Evolutionary conservation across 768 basidiomycete species (phyloP), one percentile per base, ranked within the genome.

Genomic region (Chlorophyllum brunneum): DNA sequence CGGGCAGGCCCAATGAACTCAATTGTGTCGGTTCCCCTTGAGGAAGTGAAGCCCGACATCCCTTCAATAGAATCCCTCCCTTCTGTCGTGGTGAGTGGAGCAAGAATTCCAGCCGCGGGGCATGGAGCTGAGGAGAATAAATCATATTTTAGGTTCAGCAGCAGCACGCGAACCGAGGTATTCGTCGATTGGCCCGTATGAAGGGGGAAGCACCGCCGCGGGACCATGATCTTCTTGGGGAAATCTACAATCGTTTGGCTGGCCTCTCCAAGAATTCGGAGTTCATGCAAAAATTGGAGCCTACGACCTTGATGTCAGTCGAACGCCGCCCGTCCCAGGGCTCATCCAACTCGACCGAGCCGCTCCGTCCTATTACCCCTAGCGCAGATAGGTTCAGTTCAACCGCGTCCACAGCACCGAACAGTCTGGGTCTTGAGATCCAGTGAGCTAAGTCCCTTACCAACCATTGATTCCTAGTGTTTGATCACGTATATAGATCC

Each of bases 101-200:
- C 27, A n/a, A 36, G 30, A 3, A 20, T 3, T 49, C 7, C 13
- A 4, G 23, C 16, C 9, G 11, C 16, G 16, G 29, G 8, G 22
- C 18, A 18, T 31, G 29, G 16, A 5, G 5, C 38, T 39, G 37
- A 48, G 9, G n/a, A 24, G 27, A 33, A 11, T 18, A 8, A 33
- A 34, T 11, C 33, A 10, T 36, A 2, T 46, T 26, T 20, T 55
- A 85, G 83, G 58, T 77, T 43, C 68, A 83, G 45, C 83, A 84
- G 61, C 83, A 80, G 63, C 76, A 81, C 61, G 75, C 78, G 38
- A 84, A 82, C 58, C 78, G 73, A 37, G 74, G 71, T 30, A 65
- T 76, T 34, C 70, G 65, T 45, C 82, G 85, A 30, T 70, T 80
- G 24, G 78, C 81, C 7, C 71, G 68, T 33, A 82, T 85, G 79